Conservation (phyloP, 768 basidiomycete genomes). For the Exsudoporus frostii region DNA sequence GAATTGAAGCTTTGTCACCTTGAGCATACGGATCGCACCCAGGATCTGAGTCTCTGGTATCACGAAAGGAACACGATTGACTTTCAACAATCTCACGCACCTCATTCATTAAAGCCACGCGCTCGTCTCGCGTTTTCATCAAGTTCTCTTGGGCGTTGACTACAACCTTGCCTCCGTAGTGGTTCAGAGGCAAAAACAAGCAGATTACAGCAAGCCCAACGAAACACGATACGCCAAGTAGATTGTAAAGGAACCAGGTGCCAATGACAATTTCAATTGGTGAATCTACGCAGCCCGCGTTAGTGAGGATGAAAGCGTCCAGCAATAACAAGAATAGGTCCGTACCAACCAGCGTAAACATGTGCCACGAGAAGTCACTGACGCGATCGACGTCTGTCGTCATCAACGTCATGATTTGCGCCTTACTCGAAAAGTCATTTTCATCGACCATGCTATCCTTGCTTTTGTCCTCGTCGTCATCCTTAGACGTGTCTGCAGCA, state of each 20-base stretch:
- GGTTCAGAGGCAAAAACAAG: slow-evolving; percentile 74
- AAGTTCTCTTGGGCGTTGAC: slow-evolving; percentile 77
- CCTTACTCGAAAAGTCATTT: slow-evolving; percentile 62
- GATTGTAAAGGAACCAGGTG: slow-evolving; percentile 67
- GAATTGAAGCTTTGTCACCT: slow-evolving; percentile 34
- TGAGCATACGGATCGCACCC: slow-evolving; percentile 89
- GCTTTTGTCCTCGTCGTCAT: slow-evolving; percentile 16
- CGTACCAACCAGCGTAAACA: slow-evolving; percentile 71
- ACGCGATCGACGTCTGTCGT: slow-evolving; percentile 92
- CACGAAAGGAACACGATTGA: not conserved
- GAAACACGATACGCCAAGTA: slow-evolving; percentile 78
- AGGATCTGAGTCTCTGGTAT: slow-evolving; percentile 47
- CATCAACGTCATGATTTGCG: slow-evolving; percentile 93
- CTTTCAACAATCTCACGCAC: slow-evolving; percentile 21
- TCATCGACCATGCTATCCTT: slow-evolving; percentile 33
- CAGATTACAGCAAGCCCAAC: slow-evolving; percentile 76
- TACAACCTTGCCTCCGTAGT: slow-evolving; percentile 78
- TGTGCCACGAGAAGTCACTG: slow-evolving; percentile 78
- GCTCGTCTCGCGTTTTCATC: slow-evolving; percentile 90
- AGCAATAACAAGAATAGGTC: not conserved
- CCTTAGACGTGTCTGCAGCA: slow-evolving; percentile 23
- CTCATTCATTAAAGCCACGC: slow-evolving; percentile 91
- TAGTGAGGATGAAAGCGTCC: not conserved
- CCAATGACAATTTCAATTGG: slow-evolving; percentile 79
- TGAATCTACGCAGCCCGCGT: slow-evolving; percentile 45